Percentiles rank a stretch among this genome's conserved stretches.
Evolutionary conservation across 2,329 filamentous ascomycete genomes (phyloP).

Genomic region (Bipolaris cookei): DNA sequence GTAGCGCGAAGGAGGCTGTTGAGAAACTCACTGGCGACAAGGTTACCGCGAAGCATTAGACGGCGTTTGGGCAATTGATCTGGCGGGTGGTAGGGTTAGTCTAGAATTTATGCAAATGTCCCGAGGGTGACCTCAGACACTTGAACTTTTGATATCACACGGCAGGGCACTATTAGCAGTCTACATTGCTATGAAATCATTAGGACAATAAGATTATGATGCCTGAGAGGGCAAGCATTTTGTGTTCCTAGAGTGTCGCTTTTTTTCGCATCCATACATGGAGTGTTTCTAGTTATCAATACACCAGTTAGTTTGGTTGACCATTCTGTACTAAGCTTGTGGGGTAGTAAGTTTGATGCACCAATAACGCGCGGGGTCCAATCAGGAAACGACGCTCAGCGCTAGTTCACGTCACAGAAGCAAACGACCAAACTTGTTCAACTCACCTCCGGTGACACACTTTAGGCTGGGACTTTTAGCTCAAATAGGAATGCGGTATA

Average conservation of each 20-base stretch:
- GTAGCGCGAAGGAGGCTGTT: constrained; percentile 68
- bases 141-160: background rate
- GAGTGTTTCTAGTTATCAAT: background rate
- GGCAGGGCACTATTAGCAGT: background rate
- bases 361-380: background rate
- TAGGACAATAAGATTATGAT: constrained; percentile 19
- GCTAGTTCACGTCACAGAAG: constrained; percentile 15
- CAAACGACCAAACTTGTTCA: background rate
- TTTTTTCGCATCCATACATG: background rate
- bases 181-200: background rate
- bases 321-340: background rate
- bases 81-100: constrained; percentile 10
- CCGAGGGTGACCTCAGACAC: constrained; percentile 5
- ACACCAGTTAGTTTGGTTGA: background rate
- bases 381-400: constrained; percentile 6
- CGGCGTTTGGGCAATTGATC: constrained; percentile 27
- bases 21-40: constrained; percentile 69
- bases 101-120: constrained; percentile 7
- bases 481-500: constrained; percentile 7
- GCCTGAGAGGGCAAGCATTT: constrained; percentile 4
- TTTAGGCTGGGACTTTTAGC: background rate
- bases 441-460: background rate
- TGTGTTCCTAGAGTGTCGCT: background rate
- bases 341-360: background rate
- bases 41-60: constrained; percentile 70